Evolutionary conservation across 345 rosid species (phyloP).

Genomic region (Pistacia integerrima): DNA sequence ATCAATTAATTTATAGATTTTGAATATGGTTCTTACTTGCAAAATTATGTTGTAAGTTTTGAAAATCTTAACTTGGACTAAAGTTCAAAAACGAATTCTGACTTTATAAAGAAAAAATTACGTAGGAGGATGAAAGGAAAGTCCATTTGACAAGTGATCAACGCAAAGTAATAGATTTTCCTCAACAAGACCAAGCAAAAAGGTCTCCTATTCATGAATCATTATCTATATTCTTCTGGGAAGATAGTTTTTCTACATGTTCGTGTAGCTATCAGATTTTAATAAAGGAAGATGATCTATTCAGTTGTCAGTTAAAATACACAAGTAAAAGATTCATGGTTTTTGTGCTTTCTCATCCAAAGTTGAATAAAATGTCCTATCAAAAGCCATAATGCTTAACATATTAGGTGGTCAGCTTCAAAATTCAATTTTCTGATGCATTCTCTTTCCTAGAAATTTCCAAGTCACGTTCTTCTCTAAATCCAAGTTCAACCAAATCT

Average conservation of each 20-base stretch:
- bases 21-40: no score
- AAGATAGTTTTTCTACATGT: not conserved
- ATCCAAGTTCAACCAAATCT: conserved; percentile 82
- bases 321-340: not conserved
- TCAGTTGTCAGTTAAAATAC: not conserved
- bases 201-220: no score
- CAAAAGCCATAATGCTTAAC: not conserved
- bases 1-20: no score
- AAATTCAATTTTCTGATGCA: conserved; percentile 18
- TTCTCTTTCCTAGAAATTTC: conserved; percentile 37
- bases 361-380: not conserved
- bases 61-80: no score
- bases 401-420: not conserved
- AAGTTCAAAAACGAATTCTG: no score
- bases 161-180: no score
- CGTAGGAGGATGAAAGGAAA: no score
- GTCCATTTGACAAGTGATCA: no score
- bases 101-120: no score
- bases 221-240: no score
- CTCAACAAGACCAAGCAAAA: no score
- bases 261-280: not conserved
- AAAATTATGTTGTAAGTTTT: no score
- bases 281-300: not conserved
- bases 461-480: conserved; percentile 33
- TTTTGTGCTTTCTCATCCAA: not conserved